Percentiles rank a stretch among this genome's conserved stretches.
Evolutionary conservation across 2,329 filamentous ascomycete species (phyloP).

Genomic region (Alternaria ethzedia): DNA sequence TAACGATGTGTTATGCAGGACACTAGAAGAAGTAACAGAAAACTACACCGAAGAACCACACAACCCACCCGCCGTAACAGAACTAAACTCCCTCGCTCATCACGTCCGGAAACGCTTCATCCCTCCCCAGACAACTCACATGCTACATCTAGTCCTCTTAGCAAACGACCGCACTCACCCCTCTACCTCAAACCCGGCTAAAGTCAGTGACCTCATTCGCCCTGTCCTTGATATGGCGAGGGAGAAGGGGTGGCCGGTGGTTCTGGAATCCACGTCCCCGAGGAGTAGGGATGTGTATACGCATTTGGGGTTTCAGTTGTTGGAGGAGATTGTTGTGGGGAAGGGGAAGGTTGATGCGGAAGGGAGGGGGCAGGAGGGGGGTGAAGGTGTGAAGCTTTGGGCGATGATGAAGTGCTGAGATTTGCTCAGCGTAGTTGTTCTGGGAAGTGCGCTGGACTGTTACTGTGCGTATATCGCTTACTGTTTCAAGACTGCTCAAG

Average conservation of each 20-base stretch:
- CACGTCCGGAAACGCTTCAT: background rate
- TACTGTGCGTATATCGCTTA: background rate
- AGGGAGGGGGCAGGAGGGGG: conserved; percentile 6
- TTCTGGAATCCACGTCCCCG: conserved; percentile 7
- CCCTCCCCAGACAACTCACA: background rate
- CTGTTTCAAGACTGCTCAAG: background rate
- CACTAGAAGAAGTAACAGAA: background rate
- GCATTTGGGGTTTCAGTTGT: conserved; percentile 4
- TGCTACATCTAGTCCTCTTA: conserved; percentile 7
- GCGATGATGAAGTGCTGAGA: conserved; percentile 10
- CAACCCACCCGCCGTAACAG: background rate
- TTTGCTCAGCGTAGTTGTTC: background rate
- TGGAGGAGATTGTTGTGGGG: conserved; percentile 4
- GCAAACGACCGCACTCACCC: conserved; percentile 8
- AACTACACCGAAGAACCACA: background rate
- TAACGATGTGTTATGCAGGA: background rate
- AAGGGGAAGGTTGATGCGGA: background rate
- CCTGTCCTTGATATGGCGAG: conserved; percentile 9
- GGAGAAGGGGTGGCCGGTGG: conserved; percentile 7
- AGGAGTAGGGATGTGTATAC: conserved; percentile 7
- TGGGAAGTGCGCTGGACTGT: background rate
- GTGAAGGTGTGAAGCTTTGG: conserved; percentile 9
- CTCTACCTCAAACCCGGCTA: background rate
- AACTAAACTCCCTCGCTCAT: conserved; percentile 1
- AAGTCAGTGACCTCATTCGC: conserved; percentile 7